Percentiles rank a stretch among this genome's conserved stretches.
Conservation (phyloP, 208 protist species). For the Leishmania major region DNA sequence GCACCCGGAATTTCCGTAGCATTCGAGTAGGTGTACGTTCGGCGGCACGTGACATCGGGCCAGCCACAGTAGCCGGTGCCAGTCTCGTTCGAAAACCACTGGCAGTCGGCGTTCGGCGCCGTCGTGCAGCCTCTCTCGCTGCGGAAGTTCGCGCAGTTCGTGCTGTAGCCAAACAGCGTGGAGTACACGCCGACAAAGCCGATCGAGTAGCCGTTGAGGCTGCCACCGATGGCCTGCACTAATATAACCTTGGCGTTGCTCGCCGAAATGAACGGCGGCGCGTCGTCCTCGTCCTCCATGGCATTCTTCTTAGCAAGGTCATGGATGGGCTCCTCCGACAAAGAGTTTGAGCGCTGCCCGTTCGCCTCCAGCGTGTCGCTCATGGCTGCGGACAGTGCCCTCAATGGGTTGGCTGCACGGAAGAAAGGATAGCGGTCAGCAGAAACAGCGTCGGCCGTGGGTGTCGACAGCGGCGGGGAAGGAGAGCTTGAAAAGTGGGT, state of each 20-base stretch:
- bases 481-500: not conserved
- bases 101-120: constrained; percentile 53
- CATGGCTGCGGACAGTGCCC: not conserved
- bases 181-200: constrained; percentile 80
- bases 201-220: constrained; percentile 73
- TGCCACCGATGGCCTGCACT: constrained; percentile 51
- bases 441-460: not conserved
- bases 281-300: not conserved
- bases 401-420: not conserved
- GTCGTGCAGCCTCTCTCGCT: constrained; percentile 39
- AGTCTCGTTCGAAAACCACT: constrained; percentile 32
- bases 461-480: not conserved
- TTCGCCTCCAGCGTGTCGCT: not conserved
- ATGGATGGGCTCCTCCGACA: not conserved
- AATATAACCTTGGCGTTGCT: constrained; percentile 56
- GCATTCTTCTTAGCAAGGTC: not conserved
- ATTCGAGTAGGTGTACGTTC: constrained; percentile 11
- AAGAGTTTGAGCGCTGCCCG: not conserved
- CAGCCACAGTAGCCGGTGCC: constrained; percentile 38
- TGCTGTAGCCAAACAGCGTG: constrained; percentile 55
- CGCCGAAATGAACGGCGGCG: not conserved
- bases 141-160: constrained; percentile 58
- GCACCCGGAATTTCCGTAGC: not conserved
- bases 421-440: not conserved
- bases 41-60: constrained; percentile 36